phyloP scores from a whole-genome alignment of 2,329 filamentous ascomycete genomes.

The Colletotrichum somersetense region DNA sequence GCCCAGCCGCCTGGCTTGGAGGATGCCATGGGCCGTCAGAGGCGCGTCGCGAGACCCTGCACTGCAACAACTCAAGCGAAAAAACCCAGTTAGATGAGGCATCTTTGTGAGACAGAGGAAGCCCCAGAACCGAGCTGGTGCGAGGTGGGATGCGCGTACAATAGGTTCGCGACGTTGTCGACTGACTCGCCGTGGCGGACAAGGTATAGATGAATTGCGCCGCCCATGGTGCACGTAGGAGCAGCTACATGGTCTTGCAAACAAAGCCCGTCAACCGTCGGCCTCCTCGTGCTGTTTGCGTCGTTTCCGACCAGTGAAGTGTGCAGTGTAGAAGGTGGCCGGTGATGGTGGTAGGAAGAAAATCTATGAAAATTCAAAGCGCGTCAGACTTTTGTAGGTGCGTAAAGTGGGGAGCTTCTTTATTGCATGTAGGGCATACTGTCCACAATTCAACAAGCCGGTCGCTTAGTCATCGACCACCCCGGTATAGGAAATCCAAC shows the following conservation, averaged over 20 bases:
- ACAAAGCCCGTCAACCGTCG: background rate
- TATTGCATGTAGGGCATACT: background rate
- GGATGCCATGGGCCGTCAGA: constrained; percentile 83
- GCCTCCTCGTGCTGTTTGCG: constrained; percentile 4
- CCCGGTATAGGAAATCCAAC: background rate
- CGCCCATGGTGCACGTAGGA: constrained; percentile 31
- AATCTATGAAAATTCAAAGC: background rate
- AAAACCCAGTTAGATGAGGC: constrained; percentile 45
- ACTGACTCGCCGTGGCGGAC: constrained; percentile 92
- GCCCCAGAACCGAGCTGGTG: constrained; percentile 15
- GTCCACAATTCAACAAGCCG: no score
- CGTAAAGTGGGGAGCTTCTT: background rate
- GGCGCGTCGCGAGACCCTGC: constrained; percentile 85
- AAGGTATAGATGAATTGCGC: constrained; percentile 68
- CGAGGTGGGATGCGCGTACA: constrained; percentile 61
- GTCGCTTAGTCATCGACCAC: background rate
- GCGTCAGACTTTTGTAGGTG: constrained; percentile 23
- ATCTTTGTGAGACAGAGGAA: constrained; percentile 2
- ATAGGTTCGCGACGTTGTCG: constrained; percentile 85
- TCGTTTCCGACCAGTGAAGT: background rate
- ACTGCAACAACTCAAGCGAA: constrained; percentile 50
- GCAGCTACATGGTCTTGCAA: constrained; percentile 27
- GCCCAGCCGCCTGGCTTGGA: constrained; percentile 82
- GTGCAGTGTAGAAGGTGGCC: no score
- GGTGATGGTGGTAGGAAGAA: background rate